These are phyloP conservation scores for Dittrichia graveolens DNA, from an alignment of 129 eudicot genomes.

Conservation along the genomic window DNA sequence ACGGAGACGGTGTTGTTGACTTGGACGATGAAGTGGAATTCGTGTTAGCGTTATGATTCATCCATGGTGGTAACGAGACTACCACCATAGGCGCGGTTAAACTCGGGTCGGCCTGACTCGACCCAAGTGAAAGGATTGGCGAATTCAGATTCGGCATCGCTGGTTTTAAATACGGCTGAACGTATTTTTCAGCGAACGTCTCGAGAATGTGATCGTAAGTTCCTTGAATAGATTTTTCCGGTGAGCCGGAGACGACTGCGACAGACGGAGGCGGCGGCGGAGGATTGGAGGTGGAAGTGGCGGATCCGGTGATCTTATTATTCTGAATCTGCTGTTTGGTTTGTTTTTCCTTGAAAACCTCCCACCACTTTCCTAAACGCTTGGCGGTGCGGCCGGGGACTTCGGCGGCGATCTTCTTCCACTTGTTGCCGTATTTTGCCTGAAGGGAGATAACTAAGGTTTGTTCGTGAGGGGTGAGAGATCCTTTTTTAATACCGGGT, in stretches of 20 bases:
- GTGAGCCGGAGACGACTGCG: conserved; percentile 45
- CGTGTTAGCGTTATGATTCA: conserved; percentile 30
- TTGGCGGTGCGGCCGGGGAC: conserved; percentile 76
- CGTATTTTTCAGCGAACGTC: conserved; percentile 73
- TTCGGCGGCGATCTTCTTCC: conserved; percentile 72
- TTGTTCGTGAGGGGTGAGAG: conserved; percentile 59
- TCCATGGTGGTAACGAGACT: conserved; percentile 45
- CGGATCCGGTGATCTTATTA: conserved; percentile 23
- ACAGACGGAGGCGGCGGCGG: conserved; percentile 24
- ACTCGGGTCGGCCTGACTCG: conserved; percentile 28
- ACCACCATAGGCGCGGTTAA: background rate
- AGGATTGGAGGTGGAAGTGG: conserved; percentile 16
- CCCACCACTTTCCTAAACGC: conserved; percentile 74
- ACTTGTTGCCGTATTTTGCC: conserved; percentile 78
- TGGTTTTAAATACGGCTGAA: conserved; percentile 44
- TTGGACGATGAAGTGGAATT: conserved; percentile 41
- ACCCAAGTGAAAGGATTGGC: conserved; percentile 42
- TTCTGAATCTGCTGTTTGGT: conserved; percentile 47
- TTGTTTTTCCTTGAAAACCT: conserved; percentile 68
- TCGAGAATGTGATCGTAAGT: conserved; percentile 66
- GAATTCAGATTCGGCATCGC: conserved; percentile 43
- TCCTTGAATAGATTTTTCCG: conserved; percentile 53
- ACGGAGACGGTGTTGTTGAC: conserved; percentile 57
- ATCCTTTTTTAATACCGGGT: conserved; percentile 67
- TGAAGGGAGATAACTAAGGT: conserved; percentile 55